phyloP scores from a whole-genome alignment of 2,329 filamentous ascomycete genomes.

The Fusarium continuum region DNA sequence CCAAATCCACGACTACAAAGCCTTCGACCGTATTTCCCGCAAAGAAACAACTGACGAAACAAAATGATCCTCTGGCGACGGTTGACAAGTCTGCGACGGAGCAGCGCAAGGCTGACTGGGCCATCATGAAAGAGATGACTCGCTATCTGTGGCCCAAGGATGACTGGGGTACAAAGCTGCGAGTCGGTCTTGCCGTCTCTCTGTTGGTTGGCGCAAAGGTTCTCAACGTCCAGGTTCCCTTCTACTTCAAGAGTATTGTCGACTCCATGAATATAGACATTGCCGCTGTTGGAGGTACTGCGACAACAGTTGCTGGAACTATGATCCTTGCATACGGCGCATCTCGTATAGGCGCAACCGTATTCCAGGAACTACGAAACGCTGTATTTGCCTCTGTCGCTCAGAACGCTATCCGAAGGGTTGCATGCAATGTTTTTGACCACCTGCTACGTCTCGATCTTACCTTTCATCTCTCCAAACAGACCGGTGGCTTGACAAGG shows the following conservation, averaged over 20 bases:
- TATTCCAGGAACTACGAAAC: constrained; percentile 94
- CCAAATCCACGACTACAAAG: constrained; percentile 34
- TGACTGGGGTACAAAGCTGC: constrained; percentile 74
- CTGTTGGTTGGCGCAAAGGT: constrained; percentile 91
- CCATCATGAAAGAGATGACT: constrained; percentile 98
- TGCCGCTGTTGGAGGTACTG: constrained; percentile 84
- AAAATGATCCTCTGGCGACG: constrained; percentile 46
- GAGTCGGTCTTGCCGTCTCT: constrained; percentile 84
- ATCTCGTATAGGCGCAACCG: constrained; percentile 84
- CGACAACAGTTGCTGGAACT: constrained; percentile 85
- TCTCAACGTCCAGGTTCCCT: constrained; percentile 96
- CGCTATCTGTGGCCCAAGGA: constrained; percentile 96
- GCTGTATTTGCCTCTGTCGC: constrained; percentile 97
- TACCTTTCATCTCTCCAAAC: constrained; percentile 91
- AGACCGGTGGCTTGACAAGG: constrained; percentile 92
- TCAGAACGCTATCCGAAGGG: constrained; percentile 92
- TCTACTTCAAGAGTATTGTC: constrained; percentile 98
- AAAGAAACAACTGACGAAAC: constrained; percentile 32
- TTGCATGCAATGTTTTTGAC: constrained; percentile 91
- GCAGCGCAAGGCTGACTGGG: constrained; percentile 97
- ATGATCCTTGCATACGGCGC: constrained; percentile 94
- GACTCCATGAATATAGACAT: constrained; percentile 98
- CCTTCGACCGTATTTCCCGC: constrained; percentile 29
- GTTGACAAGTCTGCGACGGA: constrained; percentile 72
- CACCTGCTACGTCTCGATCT: constrained; percentile 90